phyloP scores from a whole-genome alignment of 306 rosid genomes.

The Sicyos edulis region DNA sequence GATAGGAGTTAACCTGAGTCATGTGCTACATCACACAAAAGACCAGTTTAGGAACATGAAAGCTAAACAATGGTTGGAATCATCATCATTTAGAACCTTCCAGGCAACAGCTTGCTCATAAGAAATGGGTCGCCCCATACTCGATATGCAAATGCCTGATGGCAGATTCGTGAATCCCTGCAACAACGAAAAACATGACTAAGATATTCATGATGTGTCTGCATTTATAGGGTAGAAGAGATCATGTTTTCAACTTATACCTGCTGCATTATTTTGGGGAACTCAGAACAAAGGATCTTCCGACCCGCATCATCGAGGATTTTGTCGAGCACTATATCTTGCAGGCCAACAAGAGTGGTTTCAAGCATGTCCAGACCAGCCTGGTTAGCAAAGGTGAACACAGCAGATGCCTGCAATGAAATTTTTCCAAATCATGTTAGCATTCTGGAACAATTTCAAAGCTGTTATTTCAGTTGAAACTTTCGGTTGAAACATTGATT shows the following conservation, averaged over 20 bases:
- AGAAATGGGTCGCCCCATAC: slow-evolving; percentile 85
- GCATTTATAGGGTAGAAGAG: background rate
- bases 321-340: slow-evolving; percentile 92
- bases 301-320: slow-evolving; percentile 84
- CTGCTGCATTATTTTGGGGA: slow-evolving; percentile 96
- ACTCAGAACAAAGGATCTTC: slow-evolving; percentile 78
- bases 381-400: slow-evolving; percentile 90
- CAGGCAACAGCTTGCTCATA: slow-evolving; percentile 87
- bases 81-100: slow-evolving; percentile 87
- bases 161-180: slow-evolving; percentile 88
- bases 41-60: slow-evolving; percentile 95
- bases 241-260: slow-evolving; percentile 25
- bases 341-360: slow-evolving; percentile 91
- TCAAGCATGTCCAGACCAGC: slow-evolving; percentile 98
- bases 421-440: background rate
- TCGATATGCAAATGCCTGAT: slow-evolving; percentile 68
- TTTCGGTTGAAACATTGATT: background rate
- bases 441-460: background rate
- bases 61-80: slow-evolving; percentile 87
- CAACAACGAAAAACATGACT: background rate
- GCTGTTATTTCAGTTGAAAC: background rate
- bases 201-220: background rate
- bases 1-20: background rate
- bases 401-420: slow-evolving; percentile 70
- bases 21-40: slow-evolving; percentile 46